Conservation (phyloP, 805 yeast species). For the Ogataea pignaliae region DNA sequence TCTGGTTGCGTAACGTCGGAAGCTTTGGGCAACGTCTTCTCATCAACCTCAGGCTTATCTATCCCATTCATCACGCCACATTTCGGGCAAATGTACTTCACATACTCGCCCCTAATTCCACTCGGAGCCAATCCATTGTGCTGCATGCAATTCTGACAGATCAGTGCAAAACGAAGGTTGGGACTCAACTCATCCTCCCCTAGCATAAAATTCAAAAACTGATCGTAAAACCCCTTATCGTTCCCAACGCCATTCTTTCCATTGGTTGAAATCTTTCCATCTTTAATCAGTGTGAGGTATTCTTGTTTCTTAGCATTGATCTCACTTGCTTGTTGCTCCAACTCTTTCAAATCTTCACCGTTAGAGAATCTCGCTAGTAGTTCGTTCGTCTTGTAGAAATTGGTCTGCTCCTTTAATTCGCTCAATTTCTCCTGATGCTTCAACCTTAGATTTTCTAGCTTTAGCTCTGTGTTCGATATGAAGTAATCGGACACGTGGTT, state of each 20-base stretch:
- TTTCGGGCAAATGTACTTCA: slow-evolving; percentile 58
- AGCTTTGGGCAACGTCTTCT: not conserved
- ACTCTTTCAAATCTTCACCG: slow-evolving; percentile 43
- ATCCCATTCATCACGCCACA: slow-evolving; percentile 46
- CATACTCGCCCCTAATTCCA: slow-evolving; percentile 45
- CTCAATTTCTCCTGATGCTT: slow-evolving; percentile 34
- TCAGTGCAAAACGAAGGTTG: slow-evolving; percentile 62
- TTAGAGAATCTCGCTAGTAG: slow-evolving; percentile 57
- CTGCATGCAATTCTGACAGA: slow-evolving; percentile 57
- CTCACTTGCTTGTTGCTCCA: slow-evolving; percentile 40
- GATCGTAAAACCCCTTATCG: slow-evolving; percentile 22
- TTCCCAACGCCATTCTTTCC: slow-evolving; percentile 8
- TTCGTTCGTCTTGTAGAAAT: slow-evolving; percentile 72
- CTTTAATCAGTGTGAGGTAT: slow-evolving; percentile 31
- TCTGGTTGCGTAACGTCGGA: not conserved
- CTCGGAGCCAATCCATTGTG: slow-evolving; percentile 86
- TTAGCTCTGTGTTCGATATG: slow-evolving; percentile 19
- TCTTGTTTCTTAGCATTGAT: slow-evolving; percentile 35
- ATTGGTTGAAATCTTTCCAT: slow-evolving; percentile 19
- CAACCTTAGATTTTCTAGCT: slow-evolving; percentile 24
- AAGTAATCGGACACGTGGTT: slow-evolving; percentile 15
- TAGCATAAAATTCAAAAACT: slow-evolving; percentile 37
- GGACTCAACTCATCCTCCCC: slow-evolving; percentile 66
- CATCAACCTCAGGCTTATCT: slow-evolving; percentile 1
- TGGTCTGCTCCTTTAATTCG: slow-evolving; percentile 47